Percentiles rank a stretch among this genome's conserved stretches.
phyloP scores from a whole-genome alignment of 306 rosid genomes.

The Potentilla sterilis region DNA sequence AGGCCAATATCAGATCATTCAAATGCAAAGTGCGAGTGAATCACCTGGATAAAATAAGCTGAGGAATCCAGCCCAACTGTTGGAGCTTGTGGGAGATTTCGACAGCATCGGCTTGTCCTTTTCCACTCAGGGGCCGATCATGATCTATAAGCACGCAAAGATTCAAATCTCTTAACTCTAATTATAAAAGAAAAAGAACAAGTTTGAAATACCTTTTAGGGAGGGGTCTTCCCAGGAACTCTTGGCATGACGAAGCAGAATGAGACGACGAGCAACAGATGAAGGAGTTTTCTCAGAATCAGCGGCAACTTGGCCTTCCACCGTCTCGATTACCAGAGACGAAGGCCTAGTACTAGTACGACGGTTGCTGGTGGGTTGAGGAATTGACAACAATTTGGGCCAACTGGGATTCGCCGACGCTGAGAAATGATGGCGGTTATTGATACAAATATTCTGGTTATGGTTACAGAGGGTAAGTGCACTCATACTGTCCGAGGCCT shows the following conservation, averaged over 20 bases:
- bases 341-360: not conserved
- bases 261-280: conserved; percentile 77
- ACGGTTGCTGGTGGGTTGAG: conserved; percentile 36
- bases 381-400: conserved; percentile 15
- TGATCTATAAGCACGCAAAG: conserved; percentile 50
- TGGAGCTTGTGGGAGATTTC: conserved; percentile 65
- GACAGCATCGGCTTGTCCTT: conserved; percentile 70
- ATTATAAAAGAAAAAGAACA: not conserved
- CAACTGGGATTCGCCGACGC: conserved; percentile 15
- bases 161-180: conserved; percentile 4
- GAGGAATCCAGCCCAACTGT: conserved; percentile 90
- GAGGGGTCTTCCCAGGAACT: conserved; percentile 71
- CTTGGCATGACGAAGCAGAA: conserved; percentile 84
- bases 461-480: conserved; percentile 20
- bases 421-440: not conserved
- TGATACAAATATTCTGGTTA: not conserved
- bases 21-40: conserved; percentile 13
- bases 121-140: conserved; percentile 86
- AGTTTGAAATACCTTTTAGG: conserved; percentile 48
- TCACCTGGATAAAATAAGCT: conserved; percentile 85
- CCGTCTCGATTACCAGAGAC: conserved; percentile 50
- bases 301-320: conserved; percentile 39
- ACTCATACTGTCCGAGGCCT: conserved; percentile 23
- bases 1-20: not conserved
- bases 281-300: conserved; percentile 37